phyloP scores from a whole-genome alignment of 2,329 filamentous ascomycete species.

The Mycosphaerella sp. region DNA sequence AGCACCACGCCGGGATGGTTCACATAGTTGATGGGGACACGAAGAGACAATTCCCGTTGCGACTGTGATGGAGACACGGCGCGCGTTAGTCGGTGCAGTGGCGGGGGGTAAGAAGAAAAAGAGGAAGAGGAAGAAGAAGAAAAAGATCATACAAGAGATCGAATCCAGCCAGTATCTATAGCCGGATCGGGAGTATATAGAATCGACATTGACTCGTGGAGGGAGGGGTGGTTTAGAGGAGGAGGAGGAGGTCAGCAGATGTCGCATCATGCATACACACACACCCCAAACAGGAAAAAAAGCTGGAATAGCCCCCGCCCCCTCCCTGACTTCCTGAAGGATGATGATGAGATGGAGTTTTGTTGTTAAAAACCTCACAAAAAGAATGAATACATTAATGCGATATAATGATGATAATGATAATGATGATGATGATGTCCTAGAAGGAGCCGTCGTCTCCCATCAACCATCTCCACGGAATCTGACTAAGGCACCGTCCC shows the following conservation, averaged over 20 bases:
- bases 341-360: too few species aligned
- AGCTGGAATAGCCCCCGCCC: too few species aligned
- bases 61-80: conserved; percentile 39
- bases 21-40: conserved; percentile 58
- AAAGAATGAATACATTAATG: too few species aligned
- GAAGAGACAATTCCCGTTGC: conserved; percentile 54
- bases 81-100: neutral
- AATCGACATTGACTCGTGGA: conserved; percentile 4
- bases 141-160: neutral
- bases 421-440: too few species aligned
- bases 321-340: too few species aligned
- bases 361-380: too few species aligned
- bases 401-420: too few species aligned
- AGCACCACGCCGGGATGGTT: conserved; percentile 52
- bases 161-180: neutral
- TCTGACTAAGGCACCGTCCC: too few species aligned
- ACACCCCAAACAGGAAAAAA: too few species aligned
- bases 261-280: neutral
- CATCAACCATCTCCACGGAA: too few species aligned
- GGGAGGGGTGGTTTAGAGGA: neutral
- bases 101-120: neutral
- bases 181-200: conserved; percentile 6
- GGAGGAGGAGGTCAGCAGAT: neutral
- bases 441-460: too few species aligned
- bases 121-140: too few species aligned